A percentile compares a stretch with the other conserved stretches of the same genome.
Conservation (phyloP, 2,329 filamentous ascomycete species). For the Arthrobotrys sphaeroides region DNA sequence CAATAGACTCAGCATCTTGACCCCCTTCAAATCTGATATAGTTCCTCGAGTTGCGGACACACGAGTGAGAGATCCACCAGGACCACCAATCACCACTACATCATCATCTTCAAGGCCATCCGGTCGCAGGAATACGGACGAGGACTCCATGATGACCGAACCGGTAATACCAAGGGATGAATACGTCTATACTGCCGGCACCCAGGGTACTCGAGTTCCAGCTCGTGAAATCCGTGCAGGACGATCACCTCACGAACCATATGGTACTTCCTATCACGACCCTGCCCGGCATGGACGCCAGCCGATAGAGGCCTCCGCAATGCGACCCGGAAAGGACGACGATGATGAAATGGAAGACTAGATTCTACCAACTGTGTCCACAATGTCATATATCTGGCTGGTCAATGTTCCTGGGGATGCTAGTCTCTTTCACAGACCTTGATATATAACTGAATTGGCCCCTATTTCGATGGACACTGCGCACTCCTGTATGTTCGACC, state of each 20-base stretch:
- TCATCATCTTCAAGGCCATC: conserved; percentile 17
- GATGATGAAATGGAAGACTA: conserved; percentile 49
- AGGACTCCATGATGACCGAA: conserved; percentile 43
- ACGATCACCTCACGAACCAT: conserved; percentile 40
- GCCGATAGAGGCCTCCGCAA: conserved; percentile 37
- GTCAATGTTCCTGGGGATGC: not conserved
- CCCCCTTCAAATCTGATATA: conserved; percentile 32
- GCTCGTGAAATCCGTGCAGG: conserved; percentile 46
- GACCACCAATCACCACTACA: not conserved
- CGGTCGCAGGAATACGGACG: conserved; percentile 36
- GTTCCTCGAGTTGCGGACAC: conserved; percentile 26
- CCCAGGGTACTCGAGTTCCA: conserved; percentile 21
- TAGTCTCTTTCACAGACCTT: not conserved
- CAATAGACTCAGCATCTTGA: conserved; percentile 50
- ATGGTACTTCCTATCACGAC: conserved; percentile 37
- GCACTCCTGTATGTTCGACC: conserved; percentile 1
- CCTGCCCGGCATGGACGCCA: conserved; percentile 18
- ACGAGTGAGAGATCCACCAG: conserved; percentile 33
- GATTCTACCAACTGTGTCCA: not conserved
- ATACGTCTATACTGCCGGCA: conserved; percentile 34
- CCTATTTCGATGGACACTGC: conserved; percentile 7
- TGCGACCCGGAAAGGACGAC: conserved; percentile 37
- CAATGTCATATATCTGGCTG: not conserved
- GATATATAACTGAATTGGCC: not conserved
- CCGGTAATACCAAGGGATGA: conserved; percentile 33